Base-by-base conservation (phyloP, 2,329 filamentous ascomycete species). In the Ophiognomonia clavigignenti-juglandacearum region DNA sequence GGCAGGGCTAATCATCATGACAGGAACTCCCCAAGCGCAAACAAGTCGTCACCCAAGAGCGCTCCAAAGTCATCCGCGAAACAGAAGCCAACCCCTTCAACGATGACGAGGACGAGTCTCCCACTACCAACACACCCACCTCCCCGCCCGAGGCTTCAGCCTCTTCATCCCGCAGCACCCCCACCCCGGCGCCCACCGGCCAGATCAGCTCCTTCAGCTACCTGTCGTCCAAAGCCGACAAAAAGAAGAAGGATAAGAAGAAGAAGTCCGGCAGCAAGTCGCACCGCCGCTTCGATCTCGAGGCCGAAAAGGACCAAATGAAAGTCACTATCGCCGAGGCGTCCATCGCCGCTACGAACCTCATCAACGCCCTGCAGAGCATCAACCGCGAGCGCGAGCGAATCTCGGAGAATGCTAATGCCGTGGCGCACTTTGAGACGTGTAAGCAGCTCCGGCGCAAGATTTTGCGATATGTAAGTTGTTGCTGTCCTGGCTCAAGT, bases 321-420 rank as follows among this genome's bases (percentile, higher is more conserved):
- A 85, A 96, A 55, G 81, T 85, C 52, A 81, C 85, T n/a, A 90
- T 98, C 53, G 93, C 92, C 3, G 88, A 92, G 39, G 82, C 91
- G 0, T 91, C 88, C 1, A 87, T 97, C 32, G 88, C 90, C 4
- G 85, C 89, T n/a, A 96, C 88, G 0, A 96, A 95, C 61, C 74
- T 98, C 32, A 76, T 85, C 61, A 97, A 98, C 60, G 81, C 85
- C 1, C 73, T 98, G 31, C 90, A 93, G 63, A 82, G 86, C 45
- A 91, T 96, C 68, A 96, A 97, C 63, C 83, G 93, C 51, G 93
- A 97, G 63, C 78, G 73, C 40, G 84, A 95, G 64, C 85, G 87
- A 4, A 90, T 97, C 26, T 96, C 90, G 6, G 86, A 95, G 31
- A 95, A 97, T 55, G 64, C 76, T 7, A 75, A 82, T 49, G 88